Evolutionary conservation across 192 early-diverging fungal species (phyloP).

Genomic region (Linnemannia elongata): DNA sequence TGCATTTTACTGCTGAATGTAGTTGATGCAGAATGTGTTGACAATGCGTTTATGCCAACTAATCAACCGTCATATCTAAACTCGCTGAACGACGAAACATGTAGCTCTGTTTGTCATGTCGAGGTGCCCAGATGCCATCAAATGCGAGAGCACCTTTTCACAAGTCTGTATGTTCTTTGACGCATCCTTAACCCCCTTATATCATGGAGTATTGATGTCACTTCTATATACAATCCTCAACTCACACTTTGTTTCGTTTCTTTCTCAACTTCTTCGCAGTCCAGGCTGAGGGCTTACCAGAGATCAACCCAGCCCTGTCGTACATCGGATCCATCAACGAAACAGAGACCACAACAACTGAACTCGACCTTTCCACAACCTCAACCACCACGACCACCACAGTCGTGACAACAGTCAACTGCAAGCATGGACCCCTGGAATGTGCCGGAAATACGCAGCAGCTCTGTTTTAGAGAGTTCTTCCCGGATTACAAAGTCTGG

Average conservation of each 20-base stretch:
- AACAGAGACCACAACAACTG: neutral
- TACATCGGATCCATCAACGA: conserved; percentile 35
- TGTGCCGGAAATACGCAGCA: conserved; percentile 66
- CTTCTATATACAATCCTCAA: neutral
- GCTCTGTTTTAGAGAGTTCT: conserved; percentile 61
- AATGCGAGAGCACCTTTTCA: conserved; percentile 65
- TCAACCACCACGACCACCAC: conserved; percentile 1
- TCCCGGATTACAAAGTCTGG: conserved; percentile 54
- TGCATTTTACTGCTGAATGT: too few relatives aligned
- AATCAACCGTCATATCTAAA: neutral
- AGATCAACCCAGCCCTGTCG: conserved; percentile 30
- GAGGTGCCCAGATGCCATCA: conserved; percentile 74
- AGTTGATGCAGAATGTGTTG: neutral
- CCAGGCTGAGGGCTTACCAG: conserved; percentile 8
- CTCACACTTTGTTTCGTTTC: neutral
- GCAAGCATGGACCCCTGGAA: conserved; percentile 60
- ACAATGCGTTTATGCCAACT: too few relatives aligned
- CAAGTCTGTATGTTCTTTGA: conserved; percentile 49
- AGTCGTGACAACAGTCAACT: conserved; percentile 22
- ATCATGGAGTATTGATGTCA: neutral
- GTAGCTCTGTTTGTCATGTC: conserved; percentile 79
- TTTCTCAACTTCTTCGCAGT: neutral
- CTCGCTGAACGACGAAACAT: neutral
- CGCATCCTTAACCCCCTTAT: too few relatives aligned
- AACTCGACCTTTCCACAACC: neutral